A percentile compares a stretch with the other conserved stretches of the same genome.
These are phyloP conservation scores for Phytophthora sojae DNA, from an alignment of 352 stramenopile genomes.

Conservation along the genomic window DNA sequence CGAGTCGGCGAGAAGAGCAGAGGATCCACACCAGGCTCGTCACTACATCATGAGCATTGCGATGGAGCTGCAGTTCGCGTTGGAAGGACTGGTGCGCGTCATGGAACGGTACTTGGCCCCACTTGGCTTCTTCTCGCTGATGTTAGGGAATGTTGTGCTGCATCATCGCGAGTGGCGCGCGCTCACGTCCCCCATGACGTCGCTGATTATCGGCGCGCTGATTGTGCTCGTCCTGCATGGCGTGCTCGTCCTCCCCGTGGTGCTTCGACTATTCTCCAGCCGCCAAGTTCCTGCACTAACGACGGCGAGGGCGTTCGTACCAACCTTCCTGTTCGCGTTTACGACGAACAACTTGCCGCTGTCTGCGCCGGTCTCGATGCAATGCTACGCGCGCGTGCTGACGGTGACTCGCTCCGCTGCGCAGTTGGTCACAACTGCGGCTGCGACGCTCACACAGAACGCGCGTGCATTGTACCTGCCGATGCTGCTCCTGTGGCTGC, in stretches of 20 bases:
- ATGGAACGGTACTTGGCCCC: slow-evolving; percentile 47
- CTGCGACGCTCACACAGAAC: slow-evolving; percentile 42
- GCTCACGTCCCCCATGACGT: slow-evolving; percentile 42
- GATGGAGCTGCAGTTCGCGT: slow-evolving; percentile 55
- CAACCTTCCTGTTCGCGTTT: slow-evolving; percentile 50
- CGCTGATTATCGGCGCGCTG: slow-evolving; percentile 47
- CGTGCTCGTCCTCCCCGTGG: slow-evolving; percentile 40
- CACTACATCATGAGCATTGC: slow-evolving; percentile 53
- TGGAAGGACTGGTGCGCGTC: slow-evolving; percentile 54
- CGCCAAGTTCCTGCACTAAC: neutral
- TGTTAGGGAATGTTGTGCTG: slow-evolving; percentile 45
- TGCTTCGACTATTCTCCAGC: slow-evolving; percentile 34
- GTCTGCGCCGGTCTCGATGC: slow-evolving; percentile 41
- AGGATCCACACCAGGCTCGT: slow-evolving; percentile 31
- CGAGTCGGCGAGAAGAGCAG: slow-evolving; percentile 15
- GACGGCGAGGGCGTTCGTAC: slow-evolving; percentile 37
- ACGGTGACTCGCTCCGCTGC: slow-evolving; percentile 57
- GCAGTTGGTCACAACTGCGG: slow-evolving; percentile 40
- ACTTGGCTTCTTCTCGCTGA: slow-evolving; percentile 46
- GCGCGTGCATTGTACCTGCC: slow-evolving; percentile 57
- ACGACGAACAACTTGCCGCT: slow-evolving; percentile 45
- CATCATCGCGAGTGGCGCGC: slow-evolving; percentile 54
- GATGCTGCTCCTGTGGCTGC: slow-evolving; percentile 46
- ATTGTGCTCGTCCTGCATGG: slow-evolving; percentile 42
- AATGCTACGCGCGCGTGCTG: slow-evolving; percentile 43